Conservation (phyloP, 768 basidiomycete genomes). For the Cantharellus anzutake region DNA sequence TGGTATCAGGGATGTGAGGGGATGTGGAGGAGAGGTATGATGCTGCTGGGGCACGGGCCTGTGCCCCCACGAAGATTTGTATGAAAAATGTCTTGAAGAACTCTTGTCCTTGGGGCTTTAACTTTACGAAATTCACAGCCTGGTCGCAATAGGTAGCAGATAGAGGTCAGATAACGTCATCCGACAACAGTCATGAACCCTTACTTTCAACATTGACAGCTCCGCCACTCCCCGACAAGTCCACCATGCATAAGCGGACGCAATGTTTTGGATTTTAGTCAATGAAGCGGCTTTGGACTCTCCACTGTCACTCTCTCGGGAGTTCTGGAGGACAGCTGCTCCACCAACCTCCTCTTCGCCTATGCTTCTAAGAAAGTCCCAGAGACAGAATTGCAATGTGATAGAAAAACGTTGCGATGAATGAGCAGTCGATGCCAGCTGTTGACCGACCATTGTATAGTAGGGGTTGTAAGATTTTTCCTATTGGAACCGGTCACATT, state of each 20-base stretch:
- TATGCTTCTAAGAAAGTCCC: slow-evolving; percentile 90
- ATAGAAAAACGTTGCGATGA: slow-evolving; percentile 43
- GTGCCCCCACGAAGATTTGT: slow-evolving; percentile 54
- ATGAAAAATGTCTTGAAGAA: slow-evolving; percentile 59
- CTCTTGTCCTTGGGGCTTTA: slow-evolving; percentile 38
- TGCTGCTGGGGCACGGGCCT: slow-evolving; percentile 49
- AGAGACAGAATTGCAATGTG: slow-evolving; percentile 84
- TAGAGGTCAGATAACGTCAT: neutral
- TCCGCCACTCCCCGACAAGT: slow-evolving; percentile 65
- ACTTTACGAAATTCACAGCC: slow-evolving; percentile 72
- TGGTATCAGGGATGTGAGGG: slow-evolving; percentile 22
- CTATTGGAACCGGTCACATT: slow-evolving; percentile 20
- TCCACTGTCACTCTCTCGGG: slow-evolving; percentile 24
- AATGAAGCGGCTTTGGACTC: slow-evolving; percentile 27
- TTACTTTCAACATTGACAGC: slow-evolving; percentile 68
- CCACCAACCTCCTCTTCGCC: slow-evolving; percentile 75
- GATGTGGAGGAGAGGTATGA: slow-evolving; percentile 8
- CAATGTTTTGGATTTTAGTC: slow-evolving; percentile 48
- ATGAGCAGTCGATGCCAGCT: slow-evolving; percentile 61
- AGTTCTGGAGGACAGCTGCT: slow-evolving; percentile 34
- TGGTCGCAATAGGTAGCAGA: slow-evolving; percentile 15
- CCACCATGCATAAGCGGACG: slow-evolving; percentile 84
- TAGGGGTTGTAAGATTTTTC: slow-evolving; percentile 91
- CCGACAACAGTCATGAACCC: slow-evolving; percentile 2
- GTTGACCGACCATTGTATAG: slow-evolving; percentile 75